These are phyloP conservation scores for Artemisia tridentata DNA, from an alignment of 129 eudicot genomes.

Conservation along the genomic window DNA sequence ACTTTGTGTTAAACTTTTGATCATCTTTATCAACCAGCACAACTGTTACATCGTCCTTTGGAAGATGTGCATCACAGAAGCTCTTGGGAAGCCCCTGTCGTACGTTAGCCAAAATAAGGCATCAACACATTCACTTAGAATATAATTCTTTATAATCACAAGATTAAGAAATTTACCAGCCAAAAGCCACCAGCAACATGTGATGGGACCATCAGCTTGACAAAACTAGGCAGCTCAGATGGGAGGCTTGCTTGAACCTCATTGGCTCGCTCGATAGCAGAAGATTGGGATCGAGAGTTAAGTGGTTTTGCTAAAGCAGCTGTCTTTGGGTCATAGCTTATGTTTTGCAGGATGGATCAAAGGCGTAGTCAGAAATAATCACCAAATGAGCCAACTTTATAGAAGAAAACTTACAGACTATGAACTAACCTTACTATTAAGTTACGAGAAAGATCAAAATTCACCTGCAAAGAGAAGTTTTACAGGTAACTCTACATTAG, in stretches of 20 bases:
- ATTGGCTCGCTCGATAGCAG: constrained; percentile 48
- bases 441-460: constrained; percentile 27
- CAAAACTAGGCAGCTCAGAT: constrained; percentile 49
- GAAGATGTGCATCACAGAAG: constrained; percentile 44
- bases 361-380: not conserved
- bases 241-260: constrained; percentile 51
- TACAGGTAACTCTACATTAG: not conserved
- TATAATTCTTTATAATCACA: no score
- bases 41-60: constrained; percentile 40
- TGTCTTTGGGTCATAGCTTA: constrained; percentile 33
- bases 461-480: constrained; percentile 29
- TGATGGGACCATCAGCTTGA: constrained; percentile 67
- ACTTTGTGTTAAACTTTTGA: constrained; percentile 33
- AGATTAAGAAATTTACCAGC: constrained; percentile 47
- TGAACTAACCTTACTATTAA: constrained; percentile 35
- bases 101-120: not conserved
- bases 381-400: not conserved
- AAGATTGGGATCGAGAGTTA: constrained; percentile 26
- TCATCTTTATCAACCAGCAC: constrained; percentile 48
- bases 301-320: constrained; percentile 10
- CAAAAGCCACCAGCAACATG: constrained; percentile 74
- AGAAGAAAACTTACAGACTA: not conserved
- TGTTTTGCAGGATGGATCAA: constrained; percentile 5
- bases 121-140: not conserved
- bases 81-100: constrained; percentile 47